A percentile compares a stretch with the other conserved stretches of the same genome.
These are phyloP conservation scores for Sclerotinia nivalis DNA, from an alignment of 2,329 filamentous ascomycete species.

Conservation along the genomic window DNA sequence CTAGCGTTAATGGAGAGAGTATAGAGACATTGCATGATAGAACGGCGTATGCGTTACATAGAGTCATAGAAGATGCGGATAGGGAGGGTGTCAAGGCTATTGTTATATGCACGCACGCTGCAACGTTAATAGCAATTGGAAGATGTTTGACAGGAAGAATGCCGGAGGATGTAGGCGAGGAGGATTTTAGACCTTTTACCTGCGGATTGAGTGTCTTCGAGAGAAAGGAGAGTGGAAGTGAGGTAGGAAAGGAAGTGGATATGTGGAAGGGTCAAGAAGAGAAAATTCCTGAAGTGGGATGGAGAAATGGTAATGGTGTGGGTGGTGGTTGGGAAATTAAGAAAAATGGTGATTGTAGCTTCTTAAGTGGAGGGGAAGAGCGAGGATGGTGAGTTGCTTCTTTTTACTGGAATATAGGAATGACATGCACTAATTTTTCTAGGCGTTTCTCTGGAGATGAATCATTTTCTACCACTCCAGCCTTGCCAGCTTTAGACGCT, in stretches of 20 bases:
- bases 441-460: slow-evolving; percentile 60
- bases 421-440: slow-evolving; percentile 16
- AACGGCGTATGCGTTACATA: slow-evolving; percentile 66
- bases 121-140: slow-evolving; percentile 82
- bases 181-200: slow-evolving; percentile 85
- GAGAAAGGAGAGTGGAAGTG: slow-evolving; percentile 46
- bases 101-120: slow-evolving; percentile 86
- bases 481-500: slow-evolving; percentile 37
- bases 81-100: slow-evolving; percentile 67
- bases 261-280: slow-evolving; percentile 44
- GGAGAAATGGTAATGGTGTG: slow-evolving; percentile 62
- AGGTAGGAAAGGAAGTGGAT: slow-evolving; percentile 43
- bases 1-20: slow-evolving; percentile 74
- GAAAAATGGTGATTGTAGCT: slow-evolving; percentile 81
- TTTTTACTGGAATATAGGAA: background rate
- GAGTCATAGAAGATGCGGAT: slow-evolving; percentile 73
- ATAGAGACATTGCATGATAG: slow-evolving; percentile 79
- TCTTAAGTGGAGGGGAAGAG: slow-evolving; percentile 77
- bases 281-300: slow-evolving; percentile 48
- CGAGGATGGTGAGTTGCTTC: slow-evolving; percentile 72
- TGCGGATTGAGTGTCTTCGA: slow-evolving; percentile 74
- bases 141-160: slow-evolving; percentile 76
- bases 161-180: slow-evolving; percentile 67
- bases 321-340: slow-evolving; percentile 79
- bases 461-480: slow-evolving; percentile 47